Evolutionary conservation across 2,329 filamentous ascomycete species (phyloP).

Genomic region (Apiospora marii): DNA sequence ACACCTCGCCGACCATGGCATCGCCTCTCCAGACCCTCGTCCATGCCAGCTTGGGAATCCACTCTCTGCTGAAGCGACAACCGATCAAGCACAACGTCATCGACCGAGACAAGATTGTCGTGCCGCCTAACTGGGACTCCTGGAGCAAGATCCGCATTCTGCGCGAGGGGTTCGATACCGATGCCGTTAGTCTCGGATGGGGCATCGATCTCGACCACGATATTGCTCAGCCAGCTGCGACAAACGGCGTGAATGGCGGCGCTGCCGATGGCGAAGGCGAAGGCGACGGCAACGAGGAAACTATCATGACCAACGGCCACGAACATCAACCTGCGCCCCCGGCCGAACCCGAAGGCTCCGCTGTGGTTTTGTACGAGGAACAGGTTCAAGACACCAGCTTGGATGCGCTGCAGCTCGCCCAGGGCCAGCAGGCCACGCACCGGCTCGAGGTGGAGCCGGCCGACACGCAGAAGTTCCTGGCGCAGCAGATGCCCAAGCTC

Average conservation of each 20-base stretch:
- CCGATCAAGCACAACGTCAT: conserved; percentile 90
- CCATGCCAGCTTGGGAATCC: conserved; percentile 86
- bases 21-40: conserved; percentile 82
- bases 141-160: conserved; percentile 97
- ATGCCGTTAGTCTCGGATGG: conserved; percentile 86
- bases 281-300: conserved; percentile 35
- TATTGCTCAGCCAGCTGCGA: conserved; percentile 33
- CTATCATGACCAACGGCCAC: conserved; percentile 38
- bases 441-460: conserved; percentile 70
- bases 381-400: conserved; percentile 79
- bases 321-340: conserved; percentile 29
- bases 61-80: conserved; percentile 80
- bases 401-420: conserved; percentile 64
- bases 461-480: conserved; percentile 80
- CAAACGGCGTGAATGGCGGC: not conserved
- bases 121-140: conserved; percentile 97
- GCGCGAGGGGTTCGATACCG: conserved; percentile 90
- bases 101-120: conserved; percentile 91
- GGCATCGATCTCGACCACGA: conserved; percentile 77
- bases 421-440: conserved; percentile 53
- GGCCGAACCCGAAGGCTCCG: conserved; percentile 62
- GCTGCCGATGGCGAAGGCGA: not conserved
- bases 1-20: conserved; percentile 78
- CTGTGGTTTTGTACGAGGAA: conserved; percentile 79
- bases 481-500: conserved; percentile 76